Percentiles rank a stretch among this genome's conserved stretches.
These are phyloP conservation scores for Gracilaria domingensis DNA, from an alignment of 23 red algal genomes.

Conservation along the genomic window DNA sequence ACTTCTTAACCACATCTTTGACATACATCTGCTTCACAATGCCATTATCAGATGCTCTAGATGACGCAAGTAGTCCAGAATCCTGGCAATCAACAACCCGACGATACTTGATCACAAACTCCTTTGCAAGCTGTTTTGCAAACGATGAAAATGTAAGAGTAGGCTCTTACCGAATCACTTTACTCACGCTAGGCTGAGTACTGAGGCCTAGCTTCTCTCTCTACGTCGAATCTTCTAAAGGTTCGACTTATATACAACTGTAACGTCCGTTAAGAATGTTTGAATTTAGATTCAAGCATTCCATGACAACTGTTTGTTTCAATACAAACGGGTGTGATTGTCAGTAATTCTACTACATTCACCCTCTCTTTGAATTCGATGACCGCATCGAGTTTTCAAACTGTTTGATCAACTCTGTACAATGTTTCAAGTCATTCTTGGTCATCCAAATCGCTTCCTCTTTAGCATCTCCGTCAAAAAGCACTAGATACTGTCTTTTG, in stretches of 20 bases:
- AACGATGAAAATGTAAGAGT: too few relatives aligned
- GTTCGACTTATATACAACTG: not conserved
- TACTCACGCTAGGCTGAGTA: not conserved
- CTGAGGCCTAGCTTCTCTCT: not conserved
- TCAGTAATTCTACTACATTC: constrained; percentile 12
- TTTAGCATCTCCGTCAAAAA: constrained; percentile 36
- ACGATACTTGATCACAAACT: too few relatives aligned
- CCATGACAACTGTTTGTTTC: not conserved
- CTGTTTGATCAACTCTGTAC: constrained; percentile 4
- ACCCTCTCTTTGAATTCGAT: not conserved
- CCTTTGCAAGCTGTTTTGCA: too few relatives aligned
- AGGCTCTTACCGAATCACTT: constrained; percentile 3
- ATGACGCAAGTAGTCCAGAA: too few relatives aligned
- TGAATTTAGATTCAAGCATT: not conserved
- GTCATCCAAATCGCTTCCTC: constrained; percentile 24
- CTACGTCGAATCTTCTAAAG: not conserved
- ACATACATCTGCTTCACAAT: too few relatives aligned
- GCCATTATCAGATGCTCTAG: too few relatives aligned
- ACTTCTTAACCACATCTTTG: too few relatives aligned
- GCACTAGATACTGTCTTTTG: constrained; percentile 32
- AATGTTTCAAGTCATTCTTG: constrained; percentile 1
- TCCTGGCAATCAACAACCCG: too few relatives aligned
- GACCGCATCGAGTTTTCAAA: constrained; percentile 31
- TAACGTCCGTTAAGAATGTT: not conserved
- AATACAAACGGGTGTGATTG: not conserved